phyloP scores from a whole-genome alignment of 495 filamentous ascomycete species.

The Xylaria nigripes region DNA sequence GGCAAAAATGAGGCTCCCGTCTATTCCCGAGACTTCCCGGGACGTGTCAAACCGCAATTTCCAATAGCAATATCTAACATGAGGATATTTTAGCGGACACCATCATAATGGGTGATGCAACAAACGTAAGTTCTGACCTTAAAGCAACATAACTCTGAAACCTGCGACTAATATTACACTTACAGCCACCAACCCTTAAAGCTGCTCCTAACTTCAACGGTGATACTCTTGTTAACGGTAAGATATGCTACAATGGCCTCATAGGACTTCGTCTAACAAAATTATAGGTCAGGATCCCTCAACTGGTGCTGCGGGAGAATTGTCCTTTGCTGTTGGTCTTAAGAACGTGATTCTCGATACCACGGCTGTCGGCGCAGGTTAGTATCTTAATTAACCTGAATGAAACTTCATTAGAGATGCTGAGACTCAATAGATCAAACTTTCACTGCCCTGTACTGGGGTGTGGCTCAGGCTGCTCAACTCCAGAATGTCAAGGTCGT shows the following conservation, averaged over 20 bases:
- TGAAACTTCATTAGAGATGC: background rate
- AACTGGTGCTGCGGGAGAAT: slow-evolving; percentile 20
- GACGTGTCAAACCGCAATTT: too few relatives aligned
- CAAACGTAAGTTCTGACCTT: slow-evolving; percentile 34
- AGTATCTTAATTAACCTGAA: background rate
- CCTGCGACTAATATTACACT: background rate
- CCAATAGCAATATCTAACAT: background rate
- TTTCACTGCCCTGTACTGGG: slow-evolving; percentile 61
- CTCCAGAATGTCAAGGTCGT: slow-evolving; percentile 61
- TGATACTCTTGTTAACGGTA: slow-evolving; percentile 23
- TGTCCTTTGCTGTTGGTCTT: slow-evolving; percentile 54
- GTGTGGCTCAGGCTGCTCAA: slow-evolving; percentile 56
- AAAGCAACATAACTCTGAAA: background rate
- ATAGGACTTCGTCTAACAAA: slow-evolving; percentile 32
- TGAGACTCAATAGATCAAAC: slow-evolving; percentile 22
- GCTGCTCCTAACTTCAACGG: slow-evolving; percentile 42
- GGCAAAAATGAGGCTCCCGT: too few relatives aligned
- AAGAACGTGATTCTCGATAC: slow-evolving; percentile 64
- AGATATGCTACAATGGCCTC: slow-evolving; percentile 28
- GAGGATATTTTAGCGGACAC: slow-evolving; percentile 37
- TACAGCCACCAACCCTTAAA: slow-evolving; percentile 47
- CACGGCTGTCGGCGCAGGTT: slow-evolving; percentile 43
- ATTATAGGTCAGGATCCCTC: slow-evolving; percentile 15
- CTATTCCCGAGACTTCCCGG: too few relatives aligned
- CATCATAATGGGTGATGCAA: slow-evolving; percentile 59